Base-by-base conservation (phyloP, 495 filamentous ascomycete genomes). In the Schizothecium vesticola region DNA sequence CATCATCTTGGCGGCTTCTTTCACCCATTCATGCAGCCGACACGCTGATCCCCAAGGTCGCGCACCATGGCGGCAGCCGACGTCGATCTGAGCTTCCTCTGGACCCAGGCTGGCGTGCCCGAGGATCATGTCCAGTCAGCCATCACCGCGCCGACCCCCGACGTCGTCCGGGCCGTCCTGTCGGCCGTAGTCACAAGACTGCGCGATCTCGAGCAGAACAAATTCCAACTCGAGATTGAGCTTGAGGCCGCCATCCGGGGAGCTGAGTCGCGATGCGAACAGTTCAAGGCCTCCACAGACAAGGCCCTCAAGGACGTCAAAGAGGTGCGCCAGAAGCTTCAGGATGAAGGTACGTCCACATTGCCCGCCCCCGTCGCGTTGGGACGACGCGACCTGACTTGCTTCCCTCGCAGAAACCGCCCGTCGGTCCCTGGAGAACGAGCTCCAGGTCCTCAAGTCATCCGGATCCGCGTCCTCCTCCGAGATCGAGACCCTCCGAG, bases 151-250 rank as follows among this genome's bases (percentile, higher is more conserved):
- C 93, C 93, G 11, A 97, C 93, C 1, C 81, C 83, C 66, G 92
- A 94, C 3, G 86, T 96, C 19, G 90, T 96, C 61, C 85, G 83
- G 60, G 79, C 84, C 36, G 82, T 97, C 29, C 80, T 97, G 16
- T 78, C 84, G 12, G 84, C 85, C 3, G 85, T 97, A 61, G 83
- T 87, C 24, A 81, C 82, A 29, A 96, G 92, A 79, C 90, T 92
- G 29, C 90, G 87, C 60, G 93, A 97, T 71, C 86, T 86, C 71
- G 92, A 97, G 68, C 88, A 94, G 8, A 90, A 95, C 58, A 97
- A 96, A 78, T 85, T 96, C 58, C 90, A 90, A 63, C 76, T 91
- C 19, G 91, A 93, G 66, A 92, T 98, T n/a, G 95, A 98, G 80
- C 83, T 98, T 11, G 95, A 98, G 77, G 94, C 90, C 79, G 88